A percentile compares a stretch with the other conserved stretches of the same genome.
Conservation (phyloP, 139 green algal genomes). For the Mesotaenium endlicherianum region DNA sequence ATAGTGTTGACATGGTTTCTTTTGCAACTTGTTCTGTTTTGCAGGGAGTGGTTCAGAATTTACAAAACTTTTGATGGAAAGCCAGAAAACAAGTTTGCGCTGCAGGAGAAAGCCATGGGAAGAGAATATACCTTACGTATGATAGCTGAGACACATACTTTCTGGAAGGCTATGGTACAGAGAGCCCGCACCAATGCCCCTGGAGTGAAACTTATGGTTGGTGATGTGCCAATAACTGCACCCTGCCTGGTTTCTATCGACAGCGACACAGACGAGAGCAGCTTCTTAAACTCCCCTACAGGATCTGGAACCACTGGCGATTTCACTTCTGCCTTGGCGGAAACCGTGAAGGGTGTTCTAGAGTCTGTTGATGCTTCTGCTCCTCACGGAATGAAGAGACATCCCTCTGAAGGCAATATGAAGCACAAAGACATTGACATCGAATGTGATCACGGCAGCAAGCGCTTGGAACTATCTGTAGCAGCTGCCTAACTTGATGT, state of each 20-base stretch:
- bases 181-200: neutral
- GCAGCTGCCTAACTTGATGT: too few species aligned
- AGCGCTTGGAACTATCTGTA: too few species aligned
- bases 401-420: too few species aligned
- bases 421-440: too few species aligned
- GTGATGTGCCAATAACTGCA: neutral
- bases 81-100: conserved; percentile 88
- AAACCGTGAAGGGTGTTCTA: too few species aligned
- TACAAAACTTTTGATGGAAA: conserved; percentile 99
- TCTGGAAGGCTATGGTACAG: conserved; percentile 56
- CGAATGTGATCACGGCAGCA: too few species aligned
- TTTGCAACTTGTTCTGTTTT: neutral
- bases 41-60: conserved; percentile 89
- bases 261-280: too few species aligned
- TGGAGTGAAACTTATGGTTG: neutral
- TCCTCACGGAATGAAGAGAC: too few species aligned
- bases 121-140: conserved; percentile 18
- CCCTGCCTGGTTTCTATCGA: neutral
- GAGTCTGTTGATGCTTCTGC: too few species aligned
- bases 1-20: neutral
- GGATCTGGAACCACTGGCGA: too few species aligned
- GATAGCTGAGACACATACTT: conserved; percentile 19
- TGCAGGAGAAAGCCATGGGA: conserved; percentile 66
- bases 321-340: too few species aligned
- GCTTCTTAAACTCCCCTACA: too few species aligned